phyloP scores from a whole-genome alignment of 2,329 filamentous ascomycete genomes.

The Fusarium nurragi region DNA sequence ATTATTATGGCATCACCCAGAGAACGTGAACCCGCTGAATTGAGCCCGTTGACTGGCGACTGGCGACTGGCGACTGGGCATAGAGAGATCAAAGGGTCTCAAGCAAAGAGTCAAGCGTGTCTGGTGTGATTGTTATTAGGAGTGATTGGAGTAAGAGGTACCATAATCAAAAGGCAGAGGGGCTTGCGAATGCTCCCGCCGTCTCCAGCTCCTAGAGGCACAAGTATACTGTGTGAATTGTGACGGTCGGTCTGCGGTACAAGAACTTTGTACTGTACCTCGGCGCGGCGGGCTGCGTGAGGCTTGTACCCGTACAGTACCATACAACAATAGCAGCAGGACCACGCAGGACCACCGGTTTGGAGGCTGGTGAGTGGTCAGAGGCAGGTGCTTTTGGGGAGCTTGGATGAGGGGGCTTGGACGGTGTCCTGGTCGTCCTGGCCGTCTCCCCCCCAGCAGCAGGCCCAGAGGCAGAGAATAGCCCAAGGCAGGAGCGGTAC shows the following conservation, averaged over 20 bases:
- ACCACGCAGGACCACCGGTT: constrained; percentile 25
- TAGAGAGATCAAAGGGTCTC: constrained; percentile 6
- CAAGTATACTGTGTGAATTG: constrained; percentile 51
- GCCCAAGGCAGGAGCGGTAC: constrained; percentile 35
- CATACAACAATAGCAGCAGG: constrained; percentile 44
- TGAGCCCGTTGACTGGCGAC: constrained; percentile 32
- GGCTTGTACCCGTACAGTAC: constrained; percentile 54
- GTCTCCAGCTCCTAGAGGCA: background rate
- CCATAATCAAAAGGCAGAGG: constrained; percentile 38
- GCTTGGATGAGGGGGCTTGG: constrained; percentile 39
- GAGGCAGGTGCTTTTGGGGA: constrained; percentile 32
- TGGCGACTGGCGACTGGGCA: constrained; percentile 22
- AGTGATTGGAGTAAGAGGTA: constrained; percentile 31
- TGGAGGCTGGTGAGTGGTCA: constrained; percentile 39
- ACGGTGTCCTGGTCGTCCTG: constrained; percentile 30
- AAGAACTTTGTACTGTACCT: constrained; percentile 51
- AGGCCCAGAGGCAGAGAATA: constrained; percentile 26
- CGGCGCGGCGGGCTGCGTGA: constrained; percentile 45
- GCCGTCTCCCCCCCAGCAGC: constrained; percentile 19
- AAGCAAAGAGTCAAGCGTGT: background rate
- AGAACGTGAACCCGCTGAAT: constrained; percentile 23
- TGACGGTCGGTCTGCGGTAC: constrained; percentile 40
- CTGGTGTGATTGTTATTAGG: constrained; percentile 18
- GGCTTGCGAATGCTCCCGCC: constrained; percentile 36
- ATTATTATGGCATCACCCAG: constrained; percentile 32